Base-by-base conservation (phyloP, 495 filamentous ascomycete species). In the Podospora pseudopauciseta region DNA sequence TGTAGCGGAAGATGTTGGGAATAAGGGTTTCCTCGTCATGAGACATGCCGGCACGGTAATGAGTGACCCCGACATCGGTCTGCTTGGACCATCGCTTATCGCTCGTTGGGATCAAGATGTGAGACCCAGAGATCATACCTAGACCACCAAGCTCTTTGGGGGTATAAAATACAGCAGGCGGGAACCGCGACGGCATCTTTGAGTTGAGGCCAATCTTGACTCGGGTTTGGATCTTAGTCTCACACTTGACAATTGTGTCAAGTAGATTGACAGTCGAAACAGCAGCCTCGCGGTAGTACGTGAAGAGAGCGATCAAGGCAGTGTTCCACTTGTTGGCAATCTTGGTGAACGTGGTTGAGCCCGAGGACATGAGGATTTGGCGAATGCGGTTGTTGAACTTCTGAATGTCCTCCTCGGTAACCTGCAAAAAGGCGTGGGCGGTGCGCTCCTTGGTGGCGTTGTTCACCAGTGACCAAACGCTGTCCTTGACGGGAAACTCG, bases 321-420 rank as follows among this genome's bases (percentile, higher is more conserved):
- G 96, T 98, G 78, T 99, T 99, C 96, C 96, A 99, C 79, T 99
- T 99, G 79, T 99, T 99, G 60, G 96, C 96, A 73, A 99, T 99
- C 86, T 99, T 99, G 61, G 96, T 99, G 84, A 99, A 99, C 1
- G 96, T 99, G 3, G 96, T 99, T 4, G 93, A 97, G 28, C 96
- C 96, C 68, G 94, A 98, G 15, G 93, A 97, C 96, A 99, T 99
- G 30, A 99, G 86, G 77, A 99, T 98, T 75, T 99, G 96, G 57
- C 96, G 90, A 76, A 99, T 98, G 7, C 96, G 88, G 74, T 99
- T 99, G 79, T 99, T 99, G 82, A 99, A 99, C 79, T 98, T 98
- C 68, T 96, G 92, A 68, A 98, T 94, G 72, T 98, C 95, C 78
- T 98, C 96, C 75, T 99, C 94, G 0, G 96, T 98, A 44, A 99